Conservation (phyloP, 805 yeast genomes). For the Teunomyces aglyptinius region DNA sequence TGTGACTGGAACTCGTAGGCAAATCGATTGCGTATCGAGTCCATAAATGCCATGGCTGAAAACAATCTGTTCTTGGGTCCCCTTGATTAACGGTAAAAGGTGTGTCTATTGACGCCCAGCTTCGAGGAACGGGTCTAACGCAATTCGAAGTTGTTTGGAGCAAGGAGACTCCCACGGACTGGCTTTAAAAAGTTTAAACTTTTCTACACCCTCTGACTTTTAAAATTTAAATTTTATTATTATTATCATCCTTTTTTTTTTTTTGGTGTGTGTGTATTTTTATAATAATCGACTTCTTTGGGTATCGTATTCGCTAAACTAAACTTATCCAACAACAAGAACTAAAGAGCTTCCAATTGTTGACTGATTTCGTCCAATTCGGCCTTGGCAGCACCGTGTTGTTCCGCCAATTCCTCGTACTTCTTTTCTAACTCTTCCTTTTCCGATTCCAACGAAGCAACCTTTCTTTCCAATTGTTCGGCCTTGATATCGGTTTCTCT, state of each 20-base stretch:
- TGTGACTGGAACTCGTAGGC: conserved; percentile 27
- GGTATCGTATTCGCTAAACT: not conserved
- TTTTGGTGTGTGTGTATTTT: not conserved
- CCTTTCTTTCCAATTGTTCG: conserved; percentile 94
- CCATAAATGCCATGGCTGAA: conserved; percentile 21
- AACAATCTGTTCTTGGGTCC: not conserved
- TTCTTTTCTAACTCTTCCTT: conserved; percentile 88
- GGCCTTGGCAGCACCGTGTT: conserved; percentile 80
- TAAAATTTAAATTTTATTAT: not conserved
- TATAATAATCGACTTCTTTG: not conserved
- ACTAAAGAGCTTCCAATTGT: conserved; percentile 78
- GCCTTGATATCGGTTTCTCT: conserved; percentile 95
- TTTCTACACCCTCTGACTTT: not conserved
- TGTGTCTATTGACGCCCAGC: not conserved
- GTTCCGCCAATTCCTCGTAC: conserved; percentile 80
- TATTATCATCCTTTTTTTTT: not conserved
- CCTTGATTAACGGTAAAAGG: not conserved
- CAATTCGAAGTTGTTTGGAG: not conserved
- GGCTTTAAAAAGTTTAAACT: not conserved
- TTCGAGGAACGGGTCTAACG: not conserved
- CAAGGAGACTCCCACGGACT: not conserved
- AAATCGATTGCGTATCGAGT: conserved; percentile 24
- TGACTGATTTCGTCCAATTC: conserved; percentile 96
- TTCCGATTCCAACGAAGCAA: conserved; percentile 86
- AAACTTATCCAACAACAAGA: not conserved